Evolutionary conservation across 768 basidiomycete species (phyloP).

Genomic region (Neoboletus subvelutipes): DNA sequence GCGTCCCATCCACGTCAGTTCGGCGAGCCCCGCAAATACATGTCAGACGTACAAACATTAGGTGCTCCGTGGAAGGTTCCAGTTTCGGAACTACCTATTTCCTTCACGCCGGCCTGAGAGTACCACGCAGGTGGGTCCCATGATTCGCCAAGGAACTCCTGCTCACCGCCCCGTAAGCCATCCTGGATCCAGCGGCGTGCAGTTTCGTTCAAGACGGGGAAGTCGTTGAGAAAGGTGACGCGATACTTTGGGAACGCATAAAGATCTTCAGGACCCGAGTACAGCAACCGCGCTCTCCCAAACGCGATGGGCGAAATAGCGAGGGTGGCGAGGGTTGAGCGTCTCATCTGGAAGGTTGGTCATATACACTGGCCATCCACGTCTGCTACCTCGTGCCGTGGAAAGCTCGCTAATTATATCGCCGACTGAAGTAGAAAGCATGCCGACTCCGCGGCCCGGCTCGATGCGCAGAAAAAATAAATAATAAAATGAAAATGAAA

Average conservation of each 20-base stretch:
- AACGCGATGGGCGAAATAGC: constrained; percentile 15
- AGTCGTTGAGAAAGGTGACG: constrained; percentile 74
- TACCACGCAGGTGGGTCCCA: constrained; percentile 45
- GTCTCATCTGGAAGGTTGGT: constrained; percentile 17
- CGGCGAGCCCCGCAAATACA: constrained; percentile 5
- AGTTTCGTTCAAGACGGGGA: constrained; percentile 71
- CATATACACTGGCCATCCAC: constrained; percentile 8
- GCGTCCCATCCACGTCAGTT: constrained; percentile 14
- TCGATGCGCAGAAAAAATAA: background rate
- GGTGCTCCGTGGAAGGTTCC: constrained; percentile 26
- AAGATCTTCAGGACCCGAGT: constrained; percentile 77
- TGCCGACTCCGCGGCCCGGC: constrained; percentile 31
- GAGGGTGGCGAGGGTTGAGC: constrained; percentile 14
- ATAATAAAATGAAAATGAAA: background rate
- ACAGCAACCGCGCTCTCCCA: constrained; percentile 41
- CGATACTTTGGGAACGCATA: constrained; percentile 81
- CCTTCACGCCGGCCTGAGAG: constrained; percentile 44
- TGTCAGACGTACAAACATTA: constrained; percentile 40
- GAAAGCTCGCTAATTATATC: constrained; percentile 30
- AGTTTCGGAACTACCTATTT: constrained; percentile 57
- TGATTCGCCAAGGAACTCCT: constrained; percentile 71
- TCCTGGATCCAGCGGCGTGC: constrained; percentile 72
- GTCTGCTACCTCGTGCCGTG: constrained; percentile 13
- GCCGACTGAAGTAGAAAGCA: constrained; percentile 30
- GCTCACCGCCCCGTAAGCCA: constrained; percentile 72